A percentile compares a stretch with the other conserved stretches of the same genome.
These are phyloP conservation scores for Colletotrichum salicis DNA, from an alignment of 2,329 filamentous ascomycete genomes.

Conservation along the genomic window DNA sequence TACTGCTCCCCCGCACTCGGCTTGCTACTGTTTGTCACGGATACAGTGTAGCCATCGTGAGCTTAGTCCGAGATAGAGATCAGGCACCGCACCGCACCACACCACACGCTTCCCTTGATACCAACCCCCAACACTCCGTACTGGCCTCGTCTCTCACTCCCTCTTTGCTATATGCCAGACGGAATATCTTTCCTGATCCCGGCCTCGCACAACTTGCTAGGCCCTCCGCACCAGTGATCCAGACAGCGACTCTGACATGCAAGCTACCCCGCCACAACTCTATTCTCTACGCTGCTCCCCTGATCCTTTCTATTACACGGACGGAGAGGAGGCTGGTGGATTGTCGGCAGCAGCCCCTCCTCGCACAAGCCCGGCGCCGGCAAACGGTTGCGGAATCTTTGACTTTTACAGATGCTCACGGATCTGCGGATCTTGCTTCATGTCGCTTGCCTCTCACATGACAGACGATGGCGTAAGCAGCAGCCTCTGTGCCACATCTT, in stretches of 20 bases:
- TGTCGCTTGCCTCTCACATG: background rate
- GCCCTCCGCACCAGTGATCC: constrained; percentile 20
- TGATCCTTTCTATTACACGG: background rate
- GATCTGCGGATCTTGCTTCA: background rate
- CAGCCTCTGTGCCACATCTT: background rate
- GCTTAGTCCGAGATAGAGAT: background rate
- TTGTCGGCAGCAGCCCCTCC: background rate
- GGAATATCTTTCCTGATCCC: background rate
- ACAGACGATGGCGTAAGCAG: background rate
- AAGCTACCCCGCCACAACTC: constrained; percentile 13
- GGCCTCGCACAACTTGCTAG: background rate
- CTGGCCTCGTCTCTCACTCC: background rate
- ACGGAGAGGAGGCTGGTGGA: constrained; percentile 8
- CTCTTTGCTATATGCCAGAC: background rate
- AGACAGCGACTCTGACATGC: constrained; percentile 22
- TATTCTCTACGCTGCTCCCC: background rate
- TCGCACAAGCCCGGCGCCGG: background rate
- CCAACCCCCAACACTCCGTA: background rate
- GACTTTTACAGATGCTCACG: background rate
- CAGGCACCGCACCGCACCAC: too few relatives aligned
- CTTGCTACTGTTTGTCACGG: background rate
- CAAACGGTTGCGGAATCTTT: background rate
- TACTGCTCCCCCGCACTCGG: constrained; percentile 14
- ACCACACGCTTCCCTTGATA: background rate
- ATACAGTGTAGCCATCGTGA: constrained; percentile 23